Evolutionary conservation across 208 protist genomes (phyloP).

Genomic region (Tritrichomonas foetus): DNA sequence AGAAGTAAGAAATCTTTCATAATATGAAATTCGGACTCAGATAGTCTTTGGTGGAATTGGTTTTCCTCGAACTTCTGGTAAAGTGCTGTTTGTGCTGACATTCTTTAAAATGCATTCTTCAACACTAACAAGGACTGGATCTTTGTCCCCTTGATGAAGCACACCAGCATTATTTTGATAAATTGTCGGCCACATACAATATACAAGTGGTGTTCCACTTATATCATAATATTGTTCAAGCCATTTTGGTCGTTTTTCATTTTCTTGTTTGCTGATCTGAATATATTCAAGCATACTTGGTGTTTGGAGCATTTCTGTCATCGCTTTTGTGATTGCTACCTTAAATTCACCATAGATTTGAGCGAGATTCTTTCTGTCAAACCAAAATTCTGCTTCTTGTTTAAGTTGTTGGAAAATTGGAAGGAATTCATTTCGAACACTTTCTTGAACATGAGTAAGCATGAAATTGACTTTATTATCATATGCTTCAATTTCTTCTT

Average conservation of each 20-base stretch:
- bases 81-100: no score
- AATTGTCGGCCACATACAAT: conserved; percentile 28
- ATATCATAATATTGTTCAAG: neutral
- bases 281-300: neutral
- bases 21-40: no score
- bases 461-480: neutral
- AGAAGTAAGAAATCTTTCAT: no score
- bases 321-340: neutral
- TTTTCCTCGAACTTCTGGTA: no score
- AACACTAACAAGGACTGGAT: no score
- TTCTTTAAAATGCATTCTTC: no score
- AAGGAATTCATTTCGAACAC: neutral
- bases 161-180: neutral
- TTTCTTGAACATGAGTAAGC: neutral
- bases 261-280: neutral
- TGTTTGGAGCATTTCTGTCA: neutral
- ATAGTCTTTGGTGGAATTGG: no score
- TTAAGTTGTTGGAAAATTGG: neutral
- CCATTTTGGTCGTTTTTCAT: neutral
- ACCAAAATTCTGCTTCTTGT: neutral
- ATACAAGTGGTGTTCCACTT: neutral
- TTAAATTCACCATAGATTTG: neutral
- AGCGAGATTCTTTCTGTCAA: neutral
- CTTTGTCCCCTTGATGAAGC: neutral
- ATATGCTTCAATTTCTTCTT: neutral